Percentiles rank a stretch among this genome's conserved stretches.
phyloP scores from a whole-genome alignment of 495 filamentous ascomycete genomes.

The Letharia columbiana region DNA sequence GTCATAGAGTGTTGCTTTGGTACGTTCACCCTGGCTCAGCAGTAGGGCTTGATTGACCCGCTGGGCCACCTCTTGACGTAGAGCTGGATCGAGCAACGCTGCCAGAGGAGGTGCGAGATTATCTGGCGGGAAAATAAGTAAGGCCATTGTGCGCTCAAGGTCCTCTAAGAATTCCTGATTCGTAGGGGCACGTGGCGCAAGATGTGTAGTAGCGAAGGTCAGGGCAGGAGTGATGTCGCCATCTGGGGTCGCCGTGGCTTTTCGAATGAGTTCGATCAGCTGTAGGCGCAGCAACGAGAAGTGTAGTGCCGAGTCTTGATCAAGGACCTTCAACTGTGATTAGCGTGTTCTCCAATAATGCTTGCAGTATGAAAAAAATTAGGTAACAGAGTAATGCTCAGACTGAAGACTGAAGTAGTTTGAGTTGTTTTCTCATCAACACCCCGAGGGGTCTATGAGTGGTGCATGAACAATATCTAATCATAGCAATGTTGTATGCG shows the following conservation, averaged over 20 bases:
- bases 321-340: slow-evolving; percentile 59
- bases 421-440: slow-evolving; percentile 90
- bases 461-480: slow-evolving; percentile 97
- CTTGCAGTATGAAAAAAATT: background rate
- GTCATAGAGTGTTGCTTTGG: slow-evolving; percentile 70
- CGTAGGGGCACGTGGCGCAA: slow-evolving; percentile 78
- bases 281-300: slow-evolving; percentile 88
- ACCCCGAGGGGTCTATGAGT: slow-evolving; percentile 84
- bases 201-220: slow-evolving; percentile 74
- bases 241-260: slow-evolving; percentile 52
- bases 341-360: slow-evolving; percentile 24
- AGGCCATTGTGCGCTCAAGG: slow-evolving; percentile 84
- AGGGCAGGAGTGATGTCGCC: slow-evolving; percentile 75
- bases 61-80: slow-evolving; percentile 73
- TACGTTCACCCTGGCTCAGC: slow-evolving; percentile 55
- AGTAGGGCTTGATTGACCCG: slow-evolving; percentile 84
- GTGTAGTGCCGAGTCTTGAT: slow-evolving; percentile 73
- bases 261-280: slow-evolving; percentile 84
- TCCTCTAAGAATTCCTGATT: slow-evolving; percentile 77
- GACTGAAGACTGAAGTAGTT: slow-evolving; percentile 92
- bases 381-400: slow-evolving; percentile 51
- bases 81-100: slow-evolving; percentile 64
- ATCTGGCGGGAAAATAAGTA: slow-evolving; percentile 76
- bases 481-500: slow-evolving; percentile 56
- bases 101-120: slow-evolving; percentile 67